Evolutionary conservation across 306 rosid species (phyloP), one percentile per base, ranked within the genome.

Genomic region (Parietaria judaica): DNA sequence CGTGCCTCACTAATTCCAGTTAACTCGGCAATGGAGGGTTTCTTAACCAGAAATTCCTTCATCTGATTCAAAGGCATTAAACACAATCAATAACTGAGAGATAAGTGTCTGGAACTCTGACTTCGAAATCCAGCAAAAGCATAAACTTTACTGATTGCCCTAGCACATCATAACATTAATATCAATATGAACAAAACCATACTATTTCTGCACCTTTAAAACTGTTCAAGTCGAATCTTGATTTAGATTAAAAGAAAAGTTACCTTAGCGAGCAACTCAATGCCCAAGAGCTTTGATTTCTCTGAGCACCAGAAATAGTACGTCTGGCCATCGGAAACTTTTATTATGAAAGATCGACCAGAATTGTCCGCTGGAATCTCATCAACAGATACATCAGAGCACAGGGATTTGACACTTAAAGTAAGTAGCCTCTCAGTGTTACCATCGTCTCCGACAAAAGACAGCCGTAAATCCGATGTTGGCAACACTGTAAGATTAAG

Each of bases 1-100:
- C 99, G 83, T 14, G 89, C 75, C 72, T 82, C 85, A 68, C 95
- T 82, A 65, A 94, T 88, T 79, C 99, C 99, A 75, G 97, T 94
- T 75, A 94, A 68, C 57, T 81, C 89, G 10, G 88, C 82, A 70
- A 94, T 72, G 49, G 99, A 88, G 31, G 99, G 97, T 63, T 81
- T 94, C 72, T 78, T 79, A 79, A 44, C 76, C 63, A 94, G 74
- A 62, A 94, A 67, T 75, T 88, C 99, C 74, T 79, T 84, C 89
- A 86, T 79, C 99, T 94, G 80, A 34, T n/a, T 53, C 31, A 57
- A 15, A 61, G 57, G 38, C 44, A 23, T 41, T 47, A 54, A 51
- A 63, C 14, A 31, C 54, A 38, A 50, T 59, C 50, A 70, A 34
- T 13, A 43, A 51, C 36, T 34, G 69, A 50, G 39, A 58, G 44